Evolutionary conservation across 805 yeast genomes (phyloP).

Genomic region (Blastobotrys mokoenaii): DNA sequence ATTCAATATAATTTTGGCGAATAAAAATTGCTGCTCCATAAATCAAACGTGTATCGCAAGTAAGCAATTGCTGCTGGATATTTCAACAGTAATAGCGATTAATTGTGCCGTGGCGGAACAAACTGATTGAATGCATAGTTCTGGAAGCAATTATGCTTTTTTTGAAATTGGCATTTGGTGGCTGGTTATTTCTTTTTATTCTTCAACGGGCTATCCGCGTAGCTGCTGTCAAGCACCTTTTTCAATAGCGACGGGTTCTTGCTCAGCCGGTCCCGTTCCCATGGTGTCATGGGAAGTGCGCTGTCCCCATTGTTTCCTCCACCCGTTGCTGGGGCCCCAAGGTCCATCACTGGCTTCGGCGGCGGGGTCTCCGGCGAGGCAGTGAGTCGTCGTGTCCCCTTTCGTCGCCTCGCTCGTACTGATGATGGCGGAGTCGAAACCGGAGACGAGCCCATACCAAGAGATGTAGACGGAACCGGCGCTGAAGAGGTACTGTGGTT

Average conservation of each 20-base stretch:
- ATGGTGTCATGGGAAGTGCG: conserved; percentile 21
- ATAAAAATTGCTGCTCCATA: no score
- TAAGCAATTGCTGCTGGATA: no score
- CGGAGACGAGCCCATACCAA: not conserved
- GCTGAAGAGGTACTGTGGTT: not conserved
- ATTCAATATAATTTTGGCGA: no score
- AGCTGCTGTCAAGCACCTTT: conserved; percentile 3
- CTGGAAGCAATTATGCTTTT: no score
- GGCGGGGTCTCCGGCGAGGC: not conserved
- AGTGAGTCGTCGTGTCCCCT: not conserved
- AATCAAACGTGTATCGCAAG: no score
- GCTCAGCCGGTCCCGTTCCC: conserved; percentile 24
- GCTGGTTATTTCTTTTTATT: not conserved
- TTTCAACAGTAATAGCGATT: no score
- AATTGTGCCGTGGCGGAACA: no score
- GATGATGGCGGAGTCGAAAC: not conserved
- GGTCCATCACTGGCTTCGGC: not conserved
- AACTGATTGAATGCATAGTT: no score
- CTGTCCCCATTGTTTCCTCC: not conserved
- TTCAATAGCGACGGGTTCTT: conserved; percentile 1
- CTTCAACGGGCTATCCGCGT: not conserved
- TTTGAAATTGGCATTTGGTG: no score
- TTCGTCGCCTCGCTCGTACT: no score
- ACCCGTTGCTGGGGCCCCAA: not conserved
- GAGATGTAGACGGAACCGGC: not conserved